Conservation (phyloP, 2,329 filamentous ascomycete genomes). For the Capronia epimyces region DNA sequence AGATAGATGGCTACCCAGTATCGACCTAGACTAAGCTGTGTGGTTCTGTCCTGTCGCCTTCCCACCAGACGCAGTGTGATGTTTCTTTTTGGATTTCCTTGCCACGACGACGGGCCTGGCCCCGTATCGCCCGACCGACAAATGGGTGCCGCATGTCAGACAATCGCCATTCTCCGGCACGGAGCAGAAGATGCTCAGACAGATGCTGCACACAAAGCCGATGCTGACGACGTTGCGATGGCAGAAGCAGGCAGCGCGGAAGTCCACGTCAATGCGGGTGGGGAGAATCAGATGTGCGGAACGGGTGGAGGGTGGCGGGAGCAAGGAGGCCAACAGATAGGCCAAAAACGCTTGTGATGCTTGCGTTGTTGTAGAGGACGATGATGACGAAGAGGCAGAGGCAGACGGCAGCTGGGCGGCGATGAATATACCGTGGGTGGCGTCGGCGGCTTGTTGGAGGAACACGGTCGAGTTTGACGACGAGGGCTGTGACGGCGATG, state of each 20-base stretch:
- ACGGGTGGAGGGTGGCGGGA: conserved; percentile 63
- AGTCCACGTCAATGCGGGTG: conserved; percentile 82
- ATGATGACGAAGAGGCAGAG: conserved; percentile 18
- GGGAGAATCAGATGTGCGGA: conserved; percentile 64
- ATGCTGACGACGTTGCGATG: conserved; percentile 85
- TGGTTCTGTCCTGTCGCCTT: not conserved
- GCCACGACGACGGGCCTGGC: conserved; percentile 45
- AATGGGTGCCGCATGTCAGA: conserved; percentile 73
- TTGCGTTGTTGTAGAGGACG: conserved; percentile 31
- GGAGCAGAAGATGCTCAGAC: conserved; percentile 85
- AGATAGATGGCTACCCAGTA: not conserved
- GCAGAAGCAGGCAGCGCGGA: conserved; percentile 97
- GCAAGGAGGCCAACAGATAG: conserved; percentile 89
- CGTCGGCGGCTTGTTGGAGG: conserved; percentile 81
- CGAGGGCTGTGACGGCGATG: conserved; percentile 15
- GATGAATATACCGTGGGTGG: conserved; percentile 66
- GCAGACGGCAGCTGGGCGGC: conserved; percentile 37
- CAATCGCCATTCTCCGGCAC: conserved; percentile 62
- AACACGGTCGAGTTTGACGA: conserved; percentile 60
- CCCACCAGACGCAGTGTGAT: conserved; percentile 40
- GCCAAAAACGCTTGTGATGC: conserved; percentile 70
- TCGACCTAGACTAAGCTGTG: not conserved
- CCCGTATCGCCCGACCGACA: conserved; percentile 71
- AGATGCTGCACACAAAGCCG: conserved; percentile 94
- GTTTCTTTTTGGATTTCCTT: conserved; percentile 72